Evolutionary conservation across 1,284 basidiomycete genomes (phyloP).

Genomic region (Ceratobasidium papillatum): DNA sequence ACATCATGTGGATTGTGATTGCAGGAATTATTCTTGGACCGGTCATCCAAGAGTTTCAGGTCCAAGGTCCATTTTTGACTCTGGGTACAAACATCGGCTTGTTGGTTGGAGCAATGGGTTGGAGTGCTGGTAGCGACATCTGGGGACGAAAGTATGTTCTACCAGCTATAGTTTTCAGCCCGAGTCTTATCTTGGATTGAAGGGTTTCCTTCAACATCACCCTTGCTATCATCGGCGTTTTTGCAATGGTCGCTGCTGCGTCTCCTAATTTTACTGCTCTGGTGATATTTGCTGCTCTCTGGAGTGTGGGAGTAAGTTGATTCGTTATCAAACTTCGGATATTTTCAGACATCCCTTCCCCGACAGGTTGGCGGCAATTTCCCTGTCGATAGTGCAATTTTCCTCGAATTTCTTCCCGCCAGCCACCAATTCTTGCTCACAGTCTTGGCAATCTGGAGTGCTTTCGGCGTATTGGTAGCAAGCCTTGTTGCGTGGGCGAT

Average conservation of each 20-base stretch:
- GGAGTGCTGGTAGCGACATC: slow-evolving; percentile 66
- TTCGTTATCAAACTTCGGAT: neutral
- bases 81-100: slow-evolving; percentile 67
- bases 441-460: slow-evolving; percentile 72
- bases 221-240: slow-evolving; percentile 72
- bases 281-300: slow-evolving; percentile 63
- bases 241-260: slow-evolving; percentile 68
- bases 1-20: slow-evolving; percentile 67
- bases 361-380: slow-evolving; percentile 65
- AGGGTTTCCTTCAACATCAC: slow-evolving; percentile 80
- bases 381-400: slow-evolving; percentile 81
- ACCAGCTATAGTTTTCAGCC: neutral
- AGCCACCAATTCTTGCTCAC: slow-evolving; percentile 71
- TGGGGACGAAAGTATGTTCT: slow-evolving; percentile 64
- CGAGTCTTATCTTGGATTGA: neutral
- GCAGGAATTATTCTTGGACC: slow-evolving; percentile 58
- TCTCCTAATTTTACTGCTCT: slow-evolving; percentile 64
- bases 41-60: slow-evolving; percentile 64
- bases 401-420: slow-evolving; percentile 70
- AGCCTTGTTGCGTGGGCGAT: slow-evolving; percentile 74
- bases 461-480: slow-evolving; percentile 66
- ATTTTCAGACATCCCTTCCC: neutral
- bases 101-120: slow-evolving; percentile 71
- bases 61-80: slow-evolving; percentile 63
- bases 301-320: slow-evolving; percentile 60